Evolutionary conservation across 176 grass and related monocot species (phyloP), one percentile per base, ranked within the genome.

Genomic region (Eleusine coracana): DNA sequence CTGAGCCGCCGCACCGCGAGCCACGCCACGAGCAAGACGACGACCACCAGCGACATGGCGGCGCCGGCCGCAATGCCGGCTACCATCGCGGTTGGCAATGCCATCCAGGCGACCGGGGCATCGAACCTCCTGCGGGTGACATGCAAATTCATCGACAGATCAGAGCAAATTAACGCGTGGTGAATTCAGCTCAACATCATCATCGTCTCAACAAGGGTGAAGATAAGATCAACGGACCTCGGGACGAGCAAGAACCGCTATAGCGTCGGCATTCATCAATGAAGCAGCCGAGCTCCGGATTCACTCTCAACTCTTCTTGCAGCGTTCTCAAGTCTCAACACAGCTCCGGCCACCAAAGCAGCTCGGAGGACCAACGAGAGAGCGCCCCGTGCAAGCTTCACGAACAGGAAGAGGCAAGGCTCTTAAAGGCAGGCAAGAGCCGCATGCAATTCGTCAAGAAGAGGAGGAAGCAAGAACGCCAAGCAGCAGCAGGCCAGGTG

Each of bases 31-130:
- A 80, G 27, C 49, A 86, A 73, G 54, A 80, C 51, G 39, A 73
- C 34, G 82, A 44, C 61, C 17, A 86, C 7, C 71, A 94, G 55
- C 23, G 89, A 40, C 45, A 70, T 20, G 82, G 77, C 39, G 37
- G 70, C 95, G 70, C 82, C 82, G 44, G 86, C 86, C 58, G 84
- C 80, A 75, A 85, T 71, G 81, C 88, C 84, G 54, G 87, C 90
- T 98, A 98, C 86, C 39, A 82, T 90, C 82, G 63, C 92, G 75
- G 87, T 77, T 67, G 79, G 88, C 73, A 83, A 82, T 68, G 87
- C 63, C 95, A 98, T 95, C 89, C 70, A 84, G 87, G 82, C 83
- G 88, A 71, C 81, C 85, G 82, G 73, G 76, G 92, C 95, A 95
- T 98, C 59, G 92, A 92, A 86, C 84, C 92, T 87, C 84, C 92